These are phyloP conservation scores for Penstemon davidsonii DNA, from an alignment of 257 asterid species.

Conservation along the genomic window DNA sequence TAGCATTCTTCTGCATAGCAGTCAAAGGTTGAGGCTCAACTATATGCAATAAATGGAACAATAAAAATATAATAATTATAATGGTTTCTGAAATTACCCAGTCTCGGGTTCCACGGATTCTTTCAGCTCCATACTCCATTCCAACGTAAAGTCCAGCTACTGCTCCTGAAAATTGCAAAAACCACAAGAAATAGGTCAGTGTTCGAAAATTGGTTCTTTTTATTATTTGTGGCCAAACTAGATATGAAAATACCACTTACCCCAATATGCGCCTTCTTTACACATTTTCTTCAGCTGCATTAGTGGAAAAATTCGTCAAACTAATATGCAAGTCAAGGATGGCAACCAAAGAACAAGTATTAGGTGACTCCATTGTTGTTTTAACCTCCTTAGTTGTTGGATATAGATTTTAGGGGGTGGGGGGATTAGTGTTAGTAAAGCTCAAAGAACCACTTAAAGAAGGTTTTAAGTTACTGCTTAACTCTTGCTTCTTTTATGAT, in stretches of 20 bases:
- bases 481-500: background rate
- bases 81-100: conserved; percentile 55
- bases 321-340: background rate
- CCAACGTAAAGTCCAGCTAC: conserved; percentile 82
- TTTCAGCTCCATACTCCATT: conserved; percentile 64
- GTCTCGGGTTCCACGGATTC: conserved; percentile 72
- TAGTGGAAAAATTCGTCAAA: conserved; percentile 26
- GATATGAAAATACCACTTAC: conserved; percentile 42
- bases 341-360: too few species aligned
- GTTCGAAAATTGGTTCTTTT: background rate
- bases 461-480: too few species aligned
- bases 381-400: background rate
- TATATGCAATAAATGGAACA: background rate
- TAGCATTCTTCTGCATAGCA: conserved; percentile 69
- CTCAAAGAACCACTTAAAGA: too few species aligned
- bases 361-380: too few species aligned
- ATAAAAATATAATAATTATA: background rate
- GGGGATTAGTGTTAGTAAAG: too few species aligned
- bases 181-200: background rate
- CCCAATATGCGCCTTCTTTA: conserved; percentile 93
- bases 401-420: too few species aligned
- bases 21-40: conserved; percentile 1
- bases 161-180: conserved; percentile 50
- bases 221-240: background rate
- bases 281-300: conserved; percentile 91